Evolutionary conservation across 192 early-diverging fungal species (phyloP).

Genomic region (Chytriomyces sp.): DNA sequence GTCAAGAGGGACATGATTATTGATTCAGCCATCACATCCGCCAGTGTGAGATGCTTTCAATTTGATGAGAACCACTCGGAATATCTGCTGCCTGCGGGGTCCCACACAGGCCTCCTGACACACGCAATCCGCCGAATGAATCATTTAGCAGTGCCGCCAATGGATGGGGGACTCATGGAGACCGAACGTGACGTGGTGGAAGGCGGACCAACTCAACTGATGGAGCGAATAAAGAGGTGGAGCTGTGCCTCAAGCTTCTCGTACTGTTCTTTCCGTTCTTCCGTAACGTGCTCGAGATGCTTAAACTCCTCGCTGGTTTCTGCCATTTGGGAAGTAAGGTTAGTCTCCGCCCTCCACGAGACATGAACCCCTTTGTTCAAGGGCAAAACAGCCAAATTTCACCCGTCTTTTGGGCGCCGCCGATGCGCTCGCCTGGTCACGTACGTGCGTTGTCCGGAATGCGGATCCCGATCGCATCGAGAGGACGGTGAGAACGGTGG

Average conservation of each 20-base stretch:
- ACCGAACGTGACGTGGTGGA: not conserved
- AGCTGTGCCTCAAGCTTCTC: constrained; percentile 56
- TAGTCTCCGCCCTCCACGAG: not conserved
- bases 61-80: too few species aligned
- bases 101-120: too few species aligned
- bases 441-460: not conserved
- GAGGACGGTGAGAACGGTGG: too few species aligned
- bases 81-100: too few species aligned
- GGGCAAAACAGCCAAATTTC: not conserved
- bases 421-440: constrained; percentile 70
- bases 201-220: constrained; percentile 38
- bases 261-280: constrained; percentile 60
- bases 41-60: too few species aligned
- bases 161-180: not conserved
- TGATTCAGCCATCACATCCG: too few species aligned
- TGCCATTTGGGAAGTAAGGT: constrained; percentile 17
- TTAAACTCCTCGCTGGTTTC: constrained; percentile 83
- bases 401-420: constrained; percentile 66
- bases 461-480: not conserved
- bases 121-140: too few species aligned
- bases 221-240: constrained; percentile 20
- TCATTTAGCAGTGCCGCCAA: too few species aligned
- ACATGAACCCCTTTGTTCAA: not conserved
- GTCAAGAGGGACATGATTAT: too few species aligned
- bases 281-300: constrained; percentile 73